Percentiles rank a stretch among this genome's conserved stretches.
These are phyloP conservation scores for Podospora sp. DNA, from an alignment of 495 filamentous ascomycete genomes.

Conservation along the genomic window DNA sequence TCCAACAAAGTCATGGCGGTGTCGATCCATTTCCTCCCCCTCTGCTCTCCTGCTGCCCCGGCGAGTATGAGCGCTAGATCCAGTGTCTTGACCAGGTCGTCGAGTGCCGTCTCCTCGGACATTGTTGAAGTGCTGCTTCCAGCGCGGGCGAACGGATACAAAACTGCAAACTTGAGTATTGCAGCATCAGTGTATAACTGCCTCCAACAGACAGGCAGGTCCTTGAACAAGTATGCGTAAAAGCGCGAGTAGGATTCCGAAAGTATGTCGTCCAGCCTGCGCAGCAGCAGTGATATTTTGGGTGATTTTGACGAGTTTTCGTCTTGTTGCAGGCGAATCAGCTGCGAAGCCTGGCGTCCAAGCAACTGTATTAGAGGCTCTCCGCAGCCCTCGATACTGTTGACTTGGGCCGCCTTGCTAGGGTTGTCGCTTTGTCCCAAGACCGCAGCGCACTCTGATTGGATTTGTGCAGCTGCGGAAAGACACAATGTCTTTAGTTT, in stretches of 20 bases:
- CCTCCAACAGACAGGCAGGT: constrained; percentile 75
- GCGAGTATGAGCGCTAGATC: constrained; percentile 84
- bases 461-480: constrained; percentile 30
- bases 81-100: constrained; percentile 61
- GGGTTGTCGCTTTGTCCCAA: not conserved
- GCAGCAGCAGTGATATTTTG: constrained; percentile 10
- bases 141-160: constrained; percentile 30
- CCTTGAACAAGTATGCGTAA: constrained; percentile 73
- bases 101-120: constrained; percentile 39
- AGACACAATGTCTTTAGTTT: constrained; percentile 21
- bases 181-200: constrained; percentile 77
- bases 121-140: not conserved
- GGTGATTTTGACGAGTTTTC: not conserved
- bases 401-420: not conserved
- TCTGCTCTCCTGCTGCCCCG: constrained; percentile 59
- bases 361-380: constrained; percentile 42
- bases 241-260: constrained; percentile 59
- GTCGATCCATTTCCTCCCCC: constrained; percentile 65
- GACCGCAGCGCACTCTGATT: constrained; percentile 32
- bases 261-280: constrained; percentile 50
- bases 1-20: constrained; percentile 52
- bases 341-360: constrained; percentile 37
- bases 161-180: constrained; percentile 60
- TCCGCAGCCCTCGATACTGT: constrained; percentile 37
- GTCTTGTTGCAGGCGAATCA: constrained; percentile 20